phyloP scores from a whole-genome alignment of 2,329 filamentous ascomycete species.

The Myrmaecium sp. region DNA sequence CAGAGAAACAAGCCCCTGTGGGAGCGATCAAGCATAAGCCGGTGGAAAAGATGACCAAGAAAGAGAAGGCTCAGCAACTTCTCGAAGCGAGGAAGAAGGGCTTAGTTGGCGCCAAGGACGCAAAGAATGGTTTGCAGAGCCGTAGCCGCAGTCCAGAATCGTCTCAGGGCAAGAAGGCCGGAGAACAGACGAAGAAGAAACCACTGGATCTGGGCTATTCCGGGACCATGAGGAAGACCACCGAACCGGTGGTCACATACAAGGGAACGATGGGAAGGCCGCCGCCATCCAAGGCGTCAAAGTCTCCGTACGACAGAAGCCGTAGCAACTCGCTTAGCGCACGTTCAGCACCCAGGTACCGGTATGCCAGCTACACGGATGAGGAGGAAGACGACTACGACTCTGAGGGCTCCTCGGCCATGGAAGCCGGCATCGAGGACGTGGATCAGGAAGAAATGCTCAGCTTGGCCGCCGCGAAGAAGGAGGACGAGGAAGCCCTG shows the following conservation, averaged over 20 bases:
- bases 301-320: constrained; percentile 10
- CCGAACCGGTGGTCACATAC: constrained; percentile 18
- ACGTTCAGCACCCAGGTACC: constrained; percentile 11
- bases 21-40: constrained; percentile 62
- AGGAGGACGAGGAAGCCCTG: constrained; percentile 50
- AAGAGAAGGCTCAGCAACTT: constrained; percentile 33
- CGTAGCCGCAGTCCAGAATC: constrained; percentile 6
- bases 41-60: constrained; percentile 45
- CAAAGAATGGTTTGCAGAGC: too few species aligned
- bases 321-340: constrained; percentile 10
- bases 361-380: constrained; percentile 13
- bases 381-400: constrained; percentile 40
- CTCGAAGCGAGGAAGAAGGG: constrained; percentile 29
- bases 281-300: constrained; percentile 4
- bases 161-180: too few species aligned
- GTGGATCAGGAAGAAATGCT: constrained; percentile 53
- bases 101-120: constrained; percentile 9
- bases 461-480: constrained; percentile 44
- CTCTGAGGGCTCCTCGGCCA: constrained; percentile 54
- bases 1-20: constrained; percentile 28
- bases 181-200: constrained; percentile 19
- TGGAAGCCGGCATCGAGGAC: constrained; percentile 61
- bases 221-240: constrained; percentile 29
- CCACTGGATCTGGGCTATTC: constrained; percentile 25
- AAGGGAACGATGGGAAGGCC: constrained; percentile 18